Evolutionary conservation across 2,329 filamentous ascomycete species (phyloP).

Genomic region (Ilyonectria mors-panacis): DNA sequence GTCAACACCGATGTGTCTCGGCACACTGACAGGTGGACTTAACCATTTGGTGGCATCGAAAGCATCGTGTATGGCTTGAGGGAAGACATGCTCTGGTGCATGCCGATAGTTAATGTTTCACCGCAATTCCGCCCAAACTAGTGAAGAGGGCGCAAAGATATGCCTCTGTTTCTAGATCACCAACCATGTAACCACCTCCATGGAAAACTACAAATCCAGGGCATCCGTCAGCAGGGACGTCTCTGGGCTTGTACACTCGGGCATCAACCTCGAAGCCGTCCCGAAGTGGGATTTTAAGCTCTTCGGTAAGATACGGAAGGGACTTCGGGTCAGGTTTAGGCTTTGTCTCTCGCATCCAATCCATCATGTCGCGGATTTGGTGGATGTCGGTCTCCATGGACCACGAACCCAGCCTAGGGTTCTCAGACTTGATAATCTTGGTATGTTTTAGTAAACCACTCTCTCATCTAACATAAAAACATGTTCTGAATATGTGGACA

Average conservation of each 20-base stretch:
- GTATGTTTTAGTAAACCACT: constrained; percentile 12
- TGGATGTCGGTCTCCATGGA: constrained; percentile 42
- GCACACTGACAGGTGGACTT: constrained; percentile 39
- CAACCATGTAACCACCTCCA: constrained; percentile 46
- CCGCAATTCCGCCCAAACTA: constrained; percentile 44
- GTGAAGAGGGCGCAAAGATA: constrained; percentile 46
- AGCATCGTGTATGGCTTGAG: constrained; percentile 47
- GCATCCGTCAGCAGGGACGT: constrained; percentile 29
- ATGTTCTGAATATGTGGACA: not conserved
- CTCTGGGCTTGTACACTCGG: constrained; percentile 43
- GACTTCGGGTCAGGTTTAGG: constrained; percentile 31
- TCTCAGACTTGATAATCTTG: constrained; percentile 32
- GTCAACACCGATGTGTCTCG: too few species aligned
- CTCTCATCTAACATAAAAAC: not conserved
- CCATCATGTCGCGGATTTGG: constrained; percentile 39
- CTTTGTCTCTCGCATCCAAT: constrained; percentile 27
- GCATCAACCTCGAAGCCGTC: constrained; percentile 39
- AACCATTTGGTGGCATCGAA: constrained; percentile 50
- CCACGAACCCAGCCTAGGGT: constrained; percentile 41
- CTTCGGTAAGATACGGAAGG: constrained; percentile 38
- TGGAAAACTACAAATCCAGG: constrained; percentile 49
- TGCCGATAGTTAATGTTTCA: constrained; percentile 46
- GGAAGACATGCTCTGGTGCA: constrained; percentile 50
- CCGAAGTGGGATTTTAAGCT: constrained; percentile 43
- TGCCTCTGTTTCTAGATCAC: constrained; percentile 45